Evolutionary conservation across 495 filamentous ascomycete genomes (phyloP), one percentile per base, ranked within the genome.

Genomic region (Saxophila tyrrhenica): DNA sequence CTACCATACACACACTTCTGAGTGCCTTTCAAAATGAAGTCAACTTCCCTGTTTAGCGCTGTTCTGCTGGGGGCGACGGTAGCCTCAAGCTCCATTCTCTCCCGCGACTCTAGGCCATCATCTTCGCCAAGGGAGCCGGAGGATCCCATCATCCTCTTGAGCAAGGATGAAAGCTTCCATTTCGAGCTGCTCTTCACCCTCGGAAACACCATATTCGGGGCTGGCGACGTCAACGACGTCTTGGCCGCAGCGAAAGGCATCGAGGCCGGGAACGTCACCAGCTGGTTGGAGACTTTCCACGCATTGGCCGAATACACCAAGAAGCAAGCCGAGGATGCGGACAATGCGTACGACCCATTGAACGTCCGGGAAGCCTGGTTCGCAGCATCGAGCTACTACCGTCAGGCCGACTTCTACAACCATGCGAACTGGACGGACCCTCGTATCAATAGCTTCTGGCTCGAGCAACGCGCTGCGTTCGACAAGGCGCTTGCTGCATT

Each of bases 401-500:
- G 72, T 32, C 16, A 42, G 0, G 72, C 73, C 7, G 70, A 73
- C 52, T 73, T 72, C 64, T 75, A 55, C 57, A 60, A 72, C 22
- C 73, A 74, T 51, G 69, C 67, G 16, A 72, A 75, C 46, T 62
- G 35, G 54, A 58, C 41, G 16, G 65, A 72, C 46, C 57, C 64
- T 0, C 51, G 63, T 10, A 67, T 70, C 49, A 45, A 50, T 9
- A 32, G 25, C 23, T 55, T 20, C 17, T 62, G 56, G 56, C 35
- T 38, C 21, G 9, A 51, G 55, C 48, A 49, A 29, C 24, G 24
- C 2, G 20, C 19, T 13, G 25, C 10, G 17, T 64, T 62, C 44
- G 48, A 62, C 55, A 54, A 51, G 25, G 61, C 51, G 3, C 15
- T 48, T 23, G 61, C 69, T 9, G 32, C 64, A 1, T 55, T 73